phyloP scores from a whole-genome alignment of 2,329 filamentous ascomycete genomes.

The Hypoxylon sp. region DNA sequence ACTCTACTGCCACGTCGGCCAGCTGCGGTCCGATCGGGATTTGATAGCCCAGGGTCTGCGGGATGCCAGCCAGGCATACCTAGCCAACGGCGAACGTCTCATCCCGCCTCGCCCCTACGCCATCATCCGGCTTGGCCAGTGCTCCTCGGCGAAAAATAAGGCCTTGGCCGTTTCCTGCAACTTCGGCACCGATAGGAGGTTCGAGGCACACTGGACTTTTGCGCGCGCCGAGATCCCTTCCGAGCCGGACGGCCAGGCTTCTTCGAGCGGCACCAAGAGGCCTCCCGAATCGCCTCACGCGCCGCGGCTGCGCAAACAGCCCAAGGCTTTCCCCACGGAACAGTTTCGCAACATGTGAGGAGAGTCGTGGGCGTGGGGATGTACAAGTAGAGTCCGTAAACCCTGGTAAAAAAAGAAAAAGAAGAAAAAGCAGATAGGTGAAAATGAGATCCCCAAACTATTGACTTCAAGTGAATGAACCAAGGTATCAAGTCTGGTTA shows the following conservation, averaged over 20 bases:
- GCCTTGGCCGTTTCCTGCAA: neutral
- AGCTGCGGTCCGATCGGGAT: constrained; percentile 23
- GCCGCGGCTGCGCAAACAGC: constrained; percentile 6
- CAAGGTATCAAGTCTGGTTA: too few relatives aligned
- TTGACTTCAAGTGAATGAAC: too few relatives aligned
- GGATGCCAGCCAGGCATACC: neutral
- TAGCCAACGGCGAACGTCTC: neutral
- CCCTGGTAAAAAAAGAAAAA: too few relatives aligned
- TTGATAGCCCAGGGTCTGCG: constrained; percentile 26
- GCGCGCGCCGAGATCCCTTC: neutral
- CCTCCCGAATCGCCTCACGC: neutral
- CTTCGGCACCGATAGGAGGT: neutral
- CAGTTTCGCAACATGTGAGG: too few relatives aligned
- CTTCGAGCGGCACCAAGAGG: neutral
- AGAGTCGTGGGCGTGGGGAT: neutral
- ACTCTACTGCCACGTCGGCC: constrained; percentile 36
- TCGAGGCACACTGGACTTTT: constrained; percentile 6
- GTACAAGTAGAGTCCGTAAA: neutral
- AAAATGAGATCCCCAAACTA: too few relatives aligned
- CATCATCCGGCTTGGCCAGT: constrained; percentile 22
- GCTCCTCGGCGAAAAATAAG: neutral
- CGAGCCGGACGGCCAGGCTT: neutral
- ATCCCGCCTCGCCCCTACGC: constrained; percentile 33
- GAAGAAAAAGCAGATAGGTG: too few relatives aligned
- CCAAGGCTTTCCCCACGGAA: constrained; percentile 2